Evolutionary conservation across 1,284 basidiomycete species (phyloP), one percentile per base, ranked within the genome.

Genomic region (Irpex sp.): DNA sequence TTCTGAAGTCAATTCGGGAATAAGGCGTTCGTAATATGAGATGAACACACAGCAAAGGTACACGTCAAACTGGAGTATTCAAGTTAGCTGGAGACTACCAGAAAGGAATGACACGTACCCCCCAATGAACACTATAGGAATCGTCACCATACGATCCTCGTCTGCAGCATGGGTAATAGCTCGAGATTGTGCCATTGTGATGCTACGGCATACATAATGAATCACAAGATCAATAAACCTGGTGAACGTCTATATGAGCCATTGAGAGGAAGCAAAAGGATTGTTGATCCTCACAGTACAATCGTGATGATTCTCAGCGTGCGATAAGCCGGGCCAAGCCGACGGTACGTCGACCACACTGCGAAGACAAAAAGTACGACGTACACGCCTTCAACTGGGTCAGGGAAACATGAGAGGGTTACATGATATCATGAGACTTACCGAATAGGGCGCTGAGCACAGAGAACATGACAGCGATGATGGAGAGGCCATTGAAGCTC

Each of bases 351-450:
- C 2, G 67, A 56, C 68, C 69, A 70, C 6, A 70, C 26, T 6
- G 69, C 68, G 44, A 69, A 65, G 17, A 65, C 47, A 48, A 69
- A 65, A 7, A 70, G 60, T 4, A 68, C 60, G 19, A 67, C 40
- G 56, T 70, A 70, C 4, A 66, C 51, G 9, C 69, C 69, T 75
- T 21, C 19, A 21, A 47, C n/a, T 13, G 38, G 7, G n/a, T 11
- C 26, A 48, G 34, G 21, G 5, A 5, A 5, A 56, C 15, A 13
- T 8, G 2, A 13, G 17, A 31, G 13, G 26, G 13, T 15, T 36
- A 17, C 34, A 15, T 34, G 13, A 26, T 26, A 56, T 15, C 17
- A 36, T n/a, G 7, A 17, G 8, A 60, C 47, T 17, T 13, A 60
- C 58, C 58, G 26, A 47, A 60, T 6, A 60, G 47, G 2, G 58